Evolutionary conservation across 83 land plant genomes (phyloP), one percentile per base, ranked within the genome.

Genomic region (Picea mariana): DNA sequence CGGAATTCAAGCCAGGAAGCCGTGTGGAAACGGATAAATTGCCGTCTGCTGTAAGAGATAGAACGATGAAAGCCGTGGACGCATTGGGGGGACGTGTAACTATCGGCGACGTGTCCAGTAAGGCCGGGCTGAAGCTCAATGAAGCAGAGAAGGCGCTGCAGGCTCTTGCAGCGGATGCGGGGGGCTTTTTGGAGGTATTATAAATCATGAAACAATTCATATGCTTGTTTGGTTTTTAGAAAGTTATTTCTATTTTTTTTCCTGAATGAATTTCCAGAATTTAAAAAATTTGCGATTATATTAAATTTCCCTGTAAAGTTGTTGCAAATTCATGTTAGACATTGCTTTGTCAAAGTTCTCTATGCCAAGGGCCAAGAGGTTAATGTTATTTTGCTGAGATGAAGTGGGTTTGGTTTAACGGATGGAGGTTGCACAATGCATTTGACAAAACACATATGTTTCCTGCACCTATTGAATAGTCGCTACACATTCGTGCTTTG

Each of bases 161-260:
- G 81, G 99, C 99, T n/a, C 92, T 97, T 47, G 98, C 99, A 62
- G 87, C 99, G 6, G 99, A 97, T 82, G 88, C 95, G 49, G 89
- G 90, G 40, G 99, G 99, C 7, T 95, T 97, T 82, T 66, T 97
- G 75, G 99, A 97, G 98, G 99, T 97, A 79, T 26, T 1, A 49
- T 69, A 1, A 18, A 66, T 59, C 23, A 52, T 20, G 62, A 55
- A 24, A 17, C 17, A 9, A 40, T 79, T 52, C 69, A 52, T 7
- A 40, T 24, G 58, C 44, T 71, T 61, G 40, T 24, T 9, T 13
- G 8, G 55, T 17, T 64, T 86, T 66, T 87, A 12, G 59, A 40
- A 60, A n/a, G 49, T 58, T 40, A 21, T 67, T 23, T 77, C 13
- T 82, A 23, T 75, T 5, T 66, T 71, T 34, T 81, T 65, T 69